Percentiles rank a stretch among this genome's conserved stretches.
Conservation (phyloP, 2,329 filamentous ascomycete species). For the Fusarium scirpi region DNA sequence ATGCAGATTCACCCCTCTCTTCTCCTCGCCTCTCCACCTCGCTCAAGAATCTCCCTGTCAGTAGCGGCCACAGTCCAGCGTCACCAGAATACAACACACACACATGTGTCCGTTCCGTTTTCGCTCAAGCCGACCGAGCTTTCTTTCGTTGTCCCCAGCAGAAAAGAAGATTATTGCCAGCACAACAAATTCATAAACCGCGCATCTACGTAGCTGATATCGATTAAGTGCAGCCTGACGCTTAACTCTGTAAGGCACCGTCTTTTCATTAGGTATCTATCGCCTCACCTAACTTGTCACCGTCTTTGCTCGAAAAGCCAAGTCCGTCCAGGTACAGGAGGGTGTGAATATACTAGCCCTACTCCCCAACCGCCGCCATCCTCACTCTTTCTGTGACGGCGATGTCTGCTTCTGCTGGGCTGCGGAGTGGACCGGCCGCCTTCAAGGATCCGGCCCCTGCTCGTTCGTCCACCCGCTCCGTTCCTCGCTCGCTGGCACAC, state of each 20-base stretch:
- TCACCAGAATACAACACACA: conserved; percentile 34
- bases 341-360: neutral
- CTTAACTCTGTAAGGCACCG: conserved; percentile 13
- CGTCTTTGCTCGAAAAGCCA: conserved; percentile 20
- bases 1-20: conserved; percentile 17
- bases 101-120: conserved; percentile 27
- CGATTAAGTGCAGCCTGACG: conserved; percentile 4
- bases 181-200: conserved; percentile 30
- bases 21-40: conserved; percentile 23
- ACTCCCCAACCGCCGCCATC: conserved; percentile 22
- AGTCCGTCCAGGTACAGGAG: conserved; percentile 1
- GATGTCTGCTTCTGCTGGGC: conserved; percentile 24
- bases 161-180: conserved; percentile 17
- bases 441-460: conserved; percentile 33
- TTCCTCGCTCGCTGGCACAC: conserved; percentile 21
- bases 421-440: conserved; percentile 32
- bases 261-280: conserved; percentile 23
- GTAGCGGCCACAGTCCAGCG: conserved; percentile 17
- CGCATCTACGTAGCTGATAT: conserved; percentile 11
- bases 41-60: conserved; percentile 15
- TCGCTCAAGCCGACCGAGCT: conserved; percentile 15
- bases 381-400: conserved; percentile 30
- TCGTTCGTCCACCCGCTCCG: conserved; percentile 27
- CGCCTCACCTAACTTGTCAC: conserved; percentile 12
- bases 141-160: conserved; percentile 36